Evolutionary conservation across 2,329 filamentous ascomycete genomes (phyloP).

Genomic region (Diplodia intermedia): DNA sequence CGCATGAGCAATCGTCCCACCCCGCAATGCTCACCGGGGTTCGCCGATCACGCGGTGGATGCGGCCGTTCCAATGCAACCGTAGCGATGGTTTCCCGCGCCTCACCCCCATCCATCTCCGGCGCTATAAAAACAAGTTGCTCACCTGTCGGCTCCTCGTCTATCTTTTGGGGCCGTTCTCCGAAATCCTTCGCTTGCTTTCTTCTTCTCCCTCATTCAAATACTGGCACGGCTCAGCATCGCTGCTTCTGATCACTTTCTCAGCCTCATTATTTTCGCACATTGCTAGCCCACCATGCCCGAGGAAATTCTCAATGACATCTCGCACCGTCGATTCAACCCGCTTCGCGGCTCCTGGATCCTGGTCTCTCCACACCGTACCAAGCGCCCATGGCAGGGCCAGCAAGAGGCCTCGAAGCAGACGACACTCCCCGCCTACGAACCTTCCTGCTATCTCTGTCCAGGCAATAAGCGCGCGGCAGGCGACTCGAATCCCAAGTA

Average conservation of each 20-base stretch:
- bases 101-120: constrained; percentile 20
- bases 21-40: constrained; percentile 20
- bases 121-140: constrained; percentile 21
- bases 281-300: constrained; percentile 47
- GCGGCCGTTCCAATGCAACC: constrained; percentile 29
- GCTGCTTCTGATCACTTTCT: neutral
- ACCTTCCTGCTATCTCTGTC: constrained; percentile 88
- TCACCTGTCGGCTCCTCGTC: neutral
- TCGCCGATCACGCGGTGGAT: constrained; percentile 31
- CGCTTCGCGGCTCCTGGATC: constrained; percentile 86
- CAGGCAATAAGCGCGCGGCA: constrained; percentile 85
- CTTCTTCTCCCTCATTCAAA: neutral
- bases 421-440: constrained; percentile 77
- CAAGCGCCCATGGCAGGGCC: constrained; percentile 92
- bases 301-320: constrained; percentile 81
- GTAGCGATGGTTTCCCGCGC: constrained; percentile 16
- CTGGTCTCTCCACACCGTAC: constrained; percentile 95
- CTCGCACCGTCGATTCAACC: constrained; percentile 93
- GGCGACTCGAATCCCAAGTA: constrained; percentile 89
- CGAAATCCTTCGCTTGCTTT: neutral
- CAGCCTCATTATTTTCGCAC: neutral
- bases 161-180: constrained; percentile 1
- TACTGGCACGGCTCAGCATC: neutral
- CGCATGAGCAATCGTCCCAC: neutral
- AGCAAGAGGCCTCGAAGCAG: constrained; percentile 56